A percentile compares a stretch with the other conserved stretches of the same genome.
Conservation (phyloP, 805 yeast genomes). For the Candida fluviatilis region DNA sequence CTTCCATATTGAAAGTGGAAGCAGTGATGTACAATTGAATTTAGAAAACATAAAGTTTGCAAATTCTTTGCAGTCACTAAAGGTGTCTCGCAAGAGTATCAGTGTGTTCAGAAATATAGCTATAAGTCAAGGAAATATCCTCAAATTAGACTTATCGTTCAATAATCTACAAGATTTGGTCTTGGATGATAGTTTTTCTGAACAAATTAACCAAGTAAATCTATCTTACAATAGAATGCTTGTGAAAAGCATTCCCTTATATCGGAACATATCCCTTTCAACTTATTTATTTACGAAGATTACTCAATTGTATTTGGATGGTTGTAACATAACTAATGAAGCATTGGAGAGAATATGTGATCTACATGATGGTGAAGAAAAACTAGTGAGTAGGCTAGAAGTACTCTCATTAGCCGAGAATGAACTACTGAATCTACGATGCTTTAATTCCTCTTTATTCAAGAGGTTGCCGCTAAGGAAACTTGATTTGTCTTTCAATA, state of each 20-base stretch:
- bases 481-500: conserved; percentile 10
- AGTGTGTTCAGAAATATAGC: conserved; percentile 2
- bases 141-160: conserved; percentile 7
- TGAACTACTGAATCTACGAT: conserved; percentile 7
- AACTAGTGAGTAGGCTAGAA: conserved; percentile 1
- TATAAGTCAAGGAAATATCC: not conserved
- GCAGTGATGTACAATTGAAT: conserved; percentile 5
- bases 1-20: conserved; percentile 7
- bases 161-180: conserved; percentile 6
- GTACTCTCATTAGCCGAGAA: conserved; percentile 8
- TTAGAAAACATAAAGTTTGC: conserved; percentile 7
- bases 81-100: conserved; percentile 8
- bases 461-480: conserved; percentile 6
- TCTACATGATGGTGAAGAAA: conserved; percentile 4
- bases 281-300: conserved; percentile 6
- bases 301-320: conserved; percentile 7
- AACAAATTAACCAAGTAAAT: conserved; percentile 4
- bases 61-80: conserved; percentile 2
- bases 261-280: conserved; percentile 6
- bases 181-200: not conserved
- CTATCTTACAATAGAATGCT: conserved; percentile 8
- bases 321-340: conserved; percentile 9
- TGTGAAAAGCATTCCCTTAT: conserved; percentile 5
- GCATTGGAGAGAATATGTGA: conserved; percentile 9
- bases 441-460: conserved; percentile 6